Evolutionary conservation across 768 basidiomycete species (phyloP).

Genomic region (Mycena haematopus): DNA sequence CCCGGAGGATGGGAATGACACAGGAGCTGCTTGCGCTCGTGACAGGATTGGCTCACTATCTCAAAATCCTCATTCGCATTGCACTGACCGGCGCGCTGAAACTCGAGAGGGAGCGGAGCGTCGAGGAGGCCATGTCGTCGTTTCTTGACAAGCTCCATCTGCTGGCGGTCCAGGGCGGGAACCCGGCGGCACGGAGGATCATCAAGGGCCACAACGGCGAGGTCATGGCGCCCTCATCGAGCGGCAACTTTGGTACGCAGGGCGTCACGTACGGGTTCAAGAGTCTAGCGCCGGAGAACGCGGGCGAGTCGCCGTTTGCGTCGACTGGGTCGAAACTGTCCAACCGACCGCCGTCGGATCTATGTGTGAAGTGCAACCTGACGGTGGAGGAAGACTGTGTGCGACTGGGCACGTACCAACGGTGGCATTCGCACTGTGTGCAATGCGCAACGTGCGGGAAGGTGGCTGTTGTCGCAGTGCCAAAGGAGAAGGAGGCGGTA

Average conservation of each 20-base stretch:
- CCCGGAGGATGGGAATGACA: constrained; percentile 93
- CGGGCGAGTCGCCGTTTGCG: constrained; percentile 86
- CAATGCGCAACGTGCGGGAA: constrained; percentile 84
- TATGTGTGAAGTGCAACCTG: constrained; percentile 85
- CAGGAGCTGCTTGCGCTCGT: constrained; percentile 96
- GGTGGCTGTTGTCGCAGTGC: constrained; percentile 65
- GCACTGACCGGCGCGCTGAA: constrained; percentile 95
- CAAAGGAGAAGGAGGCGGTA: constrained; percentile 60
- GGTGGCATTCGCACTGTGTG: constrained; percentile 97
- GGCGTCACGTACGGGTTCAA: constrained; percentile 93
- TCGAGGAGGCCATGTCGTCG: constrained; percentile 81
- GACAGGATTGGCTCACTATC: constrained; percentile 98
- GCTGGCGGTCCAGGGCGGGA: constrained; percentile 85
- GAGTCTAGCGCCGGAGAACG: constrained; percentile 88
- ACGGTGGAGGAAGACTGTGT: constrained; percentile 99
- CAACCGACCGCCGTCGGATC: constrained; percentile 84
- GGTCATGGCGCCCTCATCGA: constrained; percentile 47
- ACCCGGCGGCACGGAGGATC: constrained; percentile 76
- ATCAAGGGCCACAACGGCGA: constrained; percentile 80
- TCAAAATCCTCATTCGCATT: constrained; percentile 99
- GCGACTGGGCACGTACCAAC: constrained; percentile 91
- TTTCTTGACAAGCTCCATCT: constrained; percentile 95
- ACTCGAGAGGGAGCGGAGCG: constrained; percentile 88
- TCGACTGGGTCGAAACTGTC: constrained; percentile 58
- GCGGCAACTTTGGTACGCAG: constrained; percentile 77